A percentile compares a stretch with the other conserved stretches of the same genome.
phyloP scores from a whole-genome alignment of 495 filamentous ascomycete genomes.

The Lepidopterella palustris region DNA sequence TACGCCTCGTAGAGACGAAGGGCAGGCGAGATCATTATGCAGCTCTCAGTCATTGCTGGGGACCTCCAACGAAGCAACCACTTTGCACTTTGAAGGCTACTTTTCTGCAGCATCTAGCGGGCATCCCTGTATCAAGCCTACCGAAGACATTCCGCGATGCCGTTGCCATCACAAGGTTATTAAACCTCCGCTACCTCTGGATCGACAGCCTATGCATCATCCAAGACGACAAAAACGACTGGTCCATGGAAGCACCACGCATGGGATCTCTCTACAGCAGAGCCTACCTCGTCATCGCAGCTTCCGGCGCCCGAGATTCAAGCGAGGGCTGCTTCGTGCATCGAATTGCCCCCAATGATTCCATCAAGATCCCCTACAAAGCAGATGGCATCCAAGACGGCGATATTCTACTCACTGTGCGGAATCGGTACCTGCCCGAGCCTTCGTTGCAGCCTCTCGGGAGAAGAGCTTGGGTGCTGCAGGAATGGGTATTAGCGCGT shows the following conservation, averaged over 20 bases:
- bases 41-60: neutral
- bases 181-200: conserved; percentile 3
- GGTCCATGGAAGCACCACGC: neutral
- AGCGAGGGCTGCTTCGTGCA: neutral
- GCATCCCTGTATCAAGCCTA: neutral
- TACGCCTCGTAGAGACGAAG: neutral
- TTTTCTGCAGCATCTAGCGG: neutral
- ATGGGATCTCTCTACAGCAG: neutral
- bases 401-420: neutral
- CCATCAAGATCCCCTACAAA: neutral
- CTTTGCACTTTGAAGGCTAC: neutral
- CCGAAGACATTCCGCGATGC: conserved; percentile 9
- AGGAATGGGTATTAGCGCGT: neutral
- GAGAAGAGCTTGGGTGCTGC: neutral
- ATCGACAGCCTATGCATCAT: conserved; percentile 9
- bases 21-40: neutral
- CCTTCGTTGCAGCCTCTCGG: neutral
- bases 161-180: neutral
- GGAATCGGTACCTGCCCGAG: neutral
- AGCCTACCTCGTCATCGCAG: neutral
- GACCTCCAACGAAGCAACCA: neutral
- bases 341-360: neutral
- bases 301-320: neutral
- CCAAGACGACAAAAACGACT: conserved; percentile 2
- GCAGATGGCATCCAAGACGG: neutral